Conservation (phyloP, 2,329 filamentous ascomycete genomes). For the Colletotrichum gigasporum region DNA sequence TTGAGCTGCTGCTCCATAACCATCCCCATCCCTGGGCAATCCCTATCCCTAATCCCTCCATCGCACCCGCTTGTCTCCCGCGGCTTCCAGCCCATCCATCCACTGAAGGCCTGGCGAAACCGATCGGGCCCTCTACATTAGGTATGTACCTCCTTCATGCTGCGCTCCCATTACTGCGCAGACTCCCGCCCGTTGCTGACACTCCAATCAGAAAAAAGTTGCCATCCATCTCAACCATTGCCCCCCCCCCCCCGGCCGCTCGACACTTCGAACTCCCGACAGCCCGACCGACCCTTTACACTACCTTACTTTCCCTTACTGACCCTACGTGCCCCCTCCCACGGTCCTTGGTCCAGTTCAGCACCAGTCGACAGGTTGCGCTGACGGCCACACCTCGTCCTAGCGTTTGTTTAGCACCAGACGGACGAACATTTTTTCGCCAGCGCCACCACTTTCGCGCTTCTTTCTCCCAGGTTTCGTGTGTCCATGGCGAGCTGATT, state of each 20-base stretch:
- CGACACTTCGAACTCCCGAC: conserved; percentile 21
- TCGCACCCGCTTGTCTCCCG: conserved; percentile 2
- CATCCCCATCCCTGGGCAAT: conserved; percentile 6
- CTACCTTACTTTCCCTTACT: too few relatives aligned
- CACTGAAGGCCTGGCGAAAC: conserved; percentile 10
- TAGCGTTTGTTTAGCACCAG: conserved; percentile 26
- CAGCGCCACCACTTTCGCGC: conserved; percentile 27
- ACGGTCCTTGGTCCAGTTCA: background rate
- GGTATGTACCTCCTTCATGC: too few relatives aligned
- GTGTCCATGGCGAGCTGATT: conserved; percentile 26
- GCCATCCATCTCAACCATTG: conserved; percentile 25
- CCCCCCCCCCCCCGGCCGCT: conserved; percentile 14
- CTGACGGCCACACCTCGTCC: conserved; percentile 26
- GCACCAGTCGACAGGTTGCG: conserved; percentile 22
- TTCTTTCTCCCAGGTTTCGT: conserved; percentile 4
- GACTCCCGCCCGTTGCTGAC: background rate
- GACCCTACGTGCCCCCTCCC: conserved; percentile 1
- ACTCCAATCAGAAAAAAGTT: conserved; percentile 28
- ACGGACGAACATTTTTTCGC: conserved; percentile 23
- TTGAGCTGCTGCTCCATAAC: conserved; percentile 22
- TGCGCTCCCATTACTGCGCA: background rate
- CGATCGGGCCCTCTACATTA: background rate
- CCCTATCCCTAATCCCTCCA: background rate
- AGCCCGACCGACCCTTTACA: conserved; percentile 14
- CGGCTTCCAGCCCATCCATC: conserved; percentile 17